Base-by-base conservation (phyloP, 345 rosid genomes). In the Linum trigynum region DNA sequence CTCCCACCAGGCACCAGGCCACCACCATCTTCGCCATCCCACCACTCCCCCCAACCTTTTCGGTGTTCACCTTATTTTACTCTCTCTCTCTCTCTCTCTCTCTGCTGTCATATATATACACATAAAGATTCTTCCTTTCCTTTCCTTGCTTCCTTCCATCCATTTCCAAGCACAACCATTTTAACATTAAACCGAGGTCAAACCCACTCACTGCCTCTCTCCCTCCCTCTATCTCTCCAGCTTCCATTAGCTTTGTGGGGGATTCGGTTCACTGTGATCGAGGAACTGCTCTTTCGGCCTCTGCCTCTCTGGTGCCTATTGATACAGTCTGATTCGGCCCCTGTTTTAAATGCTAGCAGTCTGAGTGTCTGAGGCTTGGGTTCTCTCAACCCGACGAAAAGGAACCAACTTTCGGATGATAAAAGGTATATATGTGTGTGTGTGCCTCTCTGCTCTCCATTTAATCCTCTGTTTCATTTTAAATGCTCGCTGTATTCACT, bases 231-330 rank as follows among this genome's bases (percentile, higher is more conserved):
- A 23, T 23, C 32, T 23, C 32, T 35, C 12, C 39, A 23, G 5
- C 39, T 36, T 23, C 6, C 38, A 7, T 23, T 59, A 10, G 39
- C 37, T 59, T 51, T 23, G 32, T 23, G 32, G 51, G 64, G 23
- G 56, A 39, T 72, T 55, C 58, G 45, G 39, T 64, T 50, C 40
- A 23, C 23, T 60, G n/a, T n/a, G 64, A 51, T 36, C 48, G 8
- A 39, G 53, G 14, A 48, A 48, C 53, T 48, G 53, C 14, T 48
- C 14, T 23, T 23, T 48, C 53, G 6, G 50, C 6, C 50, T 48
- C 53, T 48, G 53, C 14, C 53, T 48, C 53, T 48, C 0, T 23
- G 32, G 53, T 48, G 32, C 32, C 32, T 15, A 48, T 48, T 48
- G 53, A 48, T 48, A 9, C 53, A 48, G 53, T 48, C 50, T 5